phyloP scores from a whole-genome alignment of 805 yeast genomes.

The Sugiyamaella mastotermitis region DNA sequence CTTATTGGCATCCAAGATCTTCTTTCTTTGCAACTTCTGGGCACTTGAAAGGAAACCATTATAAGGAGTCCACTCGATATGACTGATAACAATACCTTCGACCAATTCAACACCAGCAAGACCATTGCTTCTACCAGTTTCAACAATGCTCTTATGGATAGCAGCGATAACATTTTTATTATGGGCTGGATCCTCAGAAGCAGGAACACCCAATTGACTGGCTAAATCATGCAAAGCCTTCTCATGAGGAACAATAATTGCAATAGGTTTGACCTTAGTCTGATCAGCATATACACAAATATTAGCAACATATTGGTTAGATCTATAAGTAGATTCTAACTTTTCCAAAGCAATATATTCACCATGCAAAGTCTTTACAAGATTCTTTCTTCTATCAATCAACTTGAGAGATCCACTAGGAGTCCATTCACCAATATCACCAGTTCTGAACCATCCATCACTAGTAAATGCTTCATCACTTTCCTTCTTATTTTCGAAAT shows the following conservation, averaged over 20 bases:
- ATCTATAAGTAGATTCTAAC: conserved; percentile 84
- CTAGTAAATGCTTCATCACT: conserved; percentile 68
- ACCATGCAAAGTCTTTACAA: conserved; percentile 93
- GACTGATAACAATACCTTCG: conserved; percentile 68
- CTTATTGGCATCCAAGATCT: conserved; percentile 67
- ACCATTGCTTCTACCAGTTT: conserved; percentile 77
- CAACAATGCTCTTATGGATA: conserved; percentile 53
- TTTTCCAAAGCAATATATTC: conserved; percentile 97
- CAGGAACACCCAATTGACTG: conserved; percentile 48
- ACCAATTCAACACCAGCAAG: conserved; percentile 80
- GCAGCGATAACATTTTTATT: conserved; percentile 51
- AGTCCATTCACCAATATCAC: conserved; percentile 96
- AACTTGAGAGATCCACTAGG: conserved; percentile 69
- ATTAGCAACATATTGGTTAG: conserved; percentile 69
- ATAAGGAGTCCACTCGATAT: conserved; percentile 97
- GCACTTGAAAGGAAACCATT: conserved; percentile 92
- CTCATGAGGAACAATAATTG: conserved; percentile 80
- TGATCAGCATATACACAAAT: conserved; percentile 92
- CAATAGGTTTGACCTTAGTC: conserved; percentile 83
- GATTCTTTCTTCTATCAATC: conserved; percentile 91
- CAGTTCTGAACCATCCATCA: conserved; percentile 93
- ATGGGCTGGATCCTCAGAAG: conserved; percentile 43
- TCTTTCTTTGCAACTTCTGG: conserved; percentile 90
- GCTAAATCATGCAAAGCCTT: conserved; percentile 55
- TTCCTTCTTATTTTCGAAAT: conserved; percentile 78